Evolutionary conservation across 495 filamentous ascomycete genomes (phyloP).

Genomic region (Chaetomium cochliodes): DNA sequence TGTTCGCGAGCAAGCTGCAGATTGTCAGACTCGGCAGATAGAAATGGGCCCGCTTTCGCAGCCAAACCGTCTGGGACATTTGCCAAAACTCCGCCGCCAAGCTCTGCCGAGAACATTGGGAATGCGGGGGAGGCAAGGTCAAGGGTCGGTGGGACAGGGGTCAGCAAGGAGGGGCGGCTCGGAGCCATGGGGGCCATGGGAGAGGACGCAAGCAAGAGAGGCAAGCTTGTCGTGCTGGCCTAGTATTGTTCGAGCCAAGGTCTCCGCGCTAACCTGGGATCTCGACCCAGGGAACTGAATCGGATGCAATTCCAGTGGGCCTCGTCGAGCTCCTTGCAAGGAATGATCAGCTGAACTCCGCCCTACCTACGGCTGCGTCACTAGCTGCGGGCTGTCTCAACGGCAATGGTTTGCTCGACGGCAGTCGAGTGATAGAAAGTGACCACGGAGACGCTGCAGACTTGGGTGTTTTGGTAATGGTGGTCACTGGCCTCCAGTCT

Average conservation of each 20-base stretch:
- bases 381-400: neutral
- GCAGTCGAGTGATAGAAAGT: neutral
- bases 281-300: neutral
- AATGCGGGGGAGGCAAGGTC: constrained; percentile 20
- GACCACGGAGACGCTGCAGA: neutral
- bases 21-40: constrained; percentile 21
- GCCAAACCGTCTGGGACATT: neutral
- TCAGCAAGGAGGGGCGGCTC: neutral
- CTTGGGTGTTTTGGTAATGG: neutral
- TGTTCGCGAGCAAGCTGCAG: neutral
- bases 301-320: neutral
- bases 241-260: neutral
- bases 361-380: neutral
- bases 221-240: neutral
- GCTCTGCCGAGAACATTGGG: neutral
- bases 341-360: constrained; percentile 3
- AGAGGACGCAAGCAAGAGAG: neutral
- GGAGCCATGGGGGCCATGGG: neutral
- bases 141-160: neutral
- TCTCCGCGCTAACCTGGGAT: neutral
- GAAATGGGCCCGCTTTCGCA: constrained; percentile 14
- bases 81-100: constrained; percentile 16
- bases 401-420: neutral
- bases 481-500: neutral
- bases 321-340: neutral